Percentiles rank a stretch among this genome's conserved stretches.
Conservation (phyloP, 176 grass and related monocot genomes). For the Cenchrus fungigraminus region DNA sequence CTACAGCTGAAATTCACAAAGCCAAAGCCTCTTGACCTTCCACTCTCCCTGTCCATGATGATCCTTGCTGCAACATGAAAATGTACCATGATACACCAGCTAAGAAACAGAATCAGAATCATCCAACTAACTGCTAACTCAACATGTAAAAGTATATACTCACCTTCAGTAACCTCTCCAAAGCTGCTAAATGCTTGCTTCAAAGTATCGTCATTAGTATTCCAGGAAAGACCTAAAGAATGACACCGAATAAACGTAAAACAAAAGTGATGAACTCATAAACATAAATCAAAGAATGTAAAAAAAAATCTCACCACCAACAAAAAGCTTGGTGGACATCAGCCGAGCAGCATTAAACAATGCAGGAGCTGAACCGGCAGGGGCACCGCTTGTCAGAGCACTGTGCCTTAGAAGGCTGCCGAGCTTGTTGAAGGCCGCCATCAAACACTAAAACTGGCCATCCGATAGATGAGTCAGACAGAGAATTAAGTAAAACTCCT, state of each 20-base stretch:
- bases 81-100: neutral
- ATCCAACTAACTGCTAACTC: neutral
- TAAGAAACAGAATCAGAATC: neutral
- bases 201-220: constrained; percentile 52
- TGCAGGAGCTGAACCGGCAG: constrained; percentile 26
- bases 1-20: constrained; percentile 56
- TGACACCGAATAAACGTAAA: neutral
- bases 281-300: neutral
- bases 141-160: neutral
- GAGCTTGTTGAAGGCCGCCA: constrained; percentile 83
- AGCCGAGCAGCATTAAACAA: constrained; percentile 60
- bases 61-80: constrained; percentile 58
- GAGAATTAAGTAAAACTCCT: neutral
- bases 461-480: neutral
- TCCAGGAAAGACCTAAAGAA: constrained; percentile 66
- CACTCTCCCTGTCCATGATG: constrained; percentile 64
- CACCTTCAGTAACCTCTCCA: constrained; percentile 79
- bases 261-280: neutral
- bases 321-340: constrained; percentile 82
- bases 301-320: constrained; percentile 65
- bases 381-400: constrained; percentile 33
- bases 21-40: constrained; percentile 93
- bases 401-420: constrained; percentile 70
- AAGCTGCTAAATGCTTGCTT: constrained; percentile 61
- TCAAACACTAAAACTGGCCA: constrained; percentile 40